Evolutionary conservation across 1,284 basidiomycete genomes (phyloP), one percentile per base, ranked within the genome.

Genomic region (Calocybe gambosa): DNA sequence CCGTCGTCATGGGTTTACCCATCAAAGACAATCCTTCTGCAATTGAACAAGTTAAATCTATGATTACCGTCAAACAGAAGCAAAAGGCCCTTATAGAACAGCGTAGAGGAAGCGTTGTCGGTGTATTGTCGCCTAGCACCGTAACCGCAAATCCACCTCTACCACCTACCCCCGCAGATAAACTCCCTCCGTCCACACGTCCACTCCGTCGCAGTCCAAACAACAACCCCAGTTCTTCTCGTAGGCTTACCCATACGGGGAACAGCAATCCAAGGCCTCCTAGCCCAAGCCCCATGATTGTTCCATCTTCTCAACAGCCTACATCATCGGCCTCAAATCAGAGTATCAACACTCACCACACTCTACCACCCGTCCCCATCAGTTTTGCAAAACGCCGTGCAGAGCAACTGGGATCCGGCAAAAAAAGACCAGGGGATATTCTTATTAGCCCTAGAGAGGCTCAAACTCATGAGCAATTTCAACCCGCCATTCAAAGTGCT

Each of bases 361-460:
- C 62, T 40, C 65, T 85, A 5, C 78, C 82, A 0, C 75, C 82
- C 2, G 82, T 80, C 6, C 76, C 84, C 16, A 85, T 82, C 59
- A 85, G 82, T 62, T 87, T 88, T 62, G 80, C 82, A 15, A 74
- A 75, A 29, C 81, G 85, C 42, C 77, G 84, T 37, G 81, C 84
- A 5, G 77, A 73, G 26, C 76, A 78, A 50, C 52, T 79, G 0
- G 80, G 78, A 3, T 66, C 66, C 13, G 69, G 66, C 21, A 82
- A 78, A 64, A 81, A 70, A 63, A 88, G 86, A 60, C 85, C 85
- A 0, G 85, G 85, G 2, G 85, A 88, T 58, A 82, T 87, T 49
- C 58, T 85, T 52, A 86, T 88, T 66, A 82, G 77, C 54, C 84
- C 85, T 5, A 67, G 80, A 40, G 80, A 80, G 48, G 58, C 70